phyloP scores from a whole-genome alignment of 306 rosid genomes.

The Crotalaria pallida region DNA sequence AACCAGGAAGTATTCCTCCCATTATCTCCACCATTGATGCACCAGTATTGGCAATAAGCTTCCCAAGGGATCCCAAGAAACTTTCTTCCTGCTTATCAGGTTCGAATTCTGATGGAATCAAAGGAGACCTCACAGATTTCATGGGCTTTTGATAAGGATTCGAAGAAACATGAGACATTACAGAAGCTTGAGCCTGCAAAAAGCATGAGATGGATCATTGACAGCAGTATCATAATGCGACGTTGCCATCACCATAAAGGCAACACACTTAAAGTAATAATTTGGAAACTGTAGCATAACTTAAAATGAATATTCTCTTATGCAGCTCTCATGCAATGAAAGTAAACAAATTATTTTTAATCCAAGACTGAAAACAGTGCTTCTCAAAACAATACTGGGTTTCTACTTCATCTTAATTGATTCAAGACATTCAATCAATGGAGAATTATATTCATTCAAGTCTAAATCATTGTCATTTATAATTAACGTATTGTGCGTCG shows the following conservation, averaged over 20 bases:
- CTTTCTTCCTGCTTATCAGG: slow-evolving; percentile 79
- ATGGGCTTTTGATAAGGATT: slow-evolving; percentile 59
- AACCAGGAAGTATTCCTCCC: slow-evolving; percentile 66
- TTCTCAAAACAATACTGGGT: background rate
- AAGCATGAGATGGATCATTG: slow-evolving; percentile 20
- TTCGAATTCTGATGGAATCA: slow-evolving; percentile 69
- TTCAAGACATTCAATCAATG: background rate
- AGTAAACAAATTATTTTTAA: slow-evolving; percentile 1
- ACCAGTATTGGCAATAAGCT: slow-evolving; percentile 55
- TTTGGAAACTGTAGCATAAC: background rate
- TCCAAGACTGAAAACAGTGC: background rate
- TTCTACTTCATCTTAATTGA: background rate
- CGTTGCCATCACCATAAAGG: background rate
- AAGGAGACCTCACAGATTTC: slow-evolving; percentile 71
- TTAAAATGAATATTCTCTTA: background rate
- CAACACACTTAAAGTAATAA: background rate
- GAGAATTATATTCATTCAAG: background rate
- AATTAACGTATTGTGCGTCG: slow-evolving; percentile 12
- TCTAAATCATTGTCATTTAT: background rate
- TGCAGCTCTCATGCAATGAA: background rate
- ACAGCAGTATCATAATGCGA: background rate
- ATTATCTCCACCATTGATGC: slow-evolving; percentile 53
- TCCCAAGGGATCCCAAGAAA: slow-evolving; percentile 69
- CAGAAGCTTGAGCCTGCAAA: slow-evolving; percentile 45
- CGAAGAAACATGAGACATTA: slow-evolving; percentile 28